A percentile compares a stretch with the other conserved stretches of the same genome.
Evolutionary conservation across 2,329 filamentous ascomycete species (phyloP).

Genomic region (Nemania sp.): DNA sequence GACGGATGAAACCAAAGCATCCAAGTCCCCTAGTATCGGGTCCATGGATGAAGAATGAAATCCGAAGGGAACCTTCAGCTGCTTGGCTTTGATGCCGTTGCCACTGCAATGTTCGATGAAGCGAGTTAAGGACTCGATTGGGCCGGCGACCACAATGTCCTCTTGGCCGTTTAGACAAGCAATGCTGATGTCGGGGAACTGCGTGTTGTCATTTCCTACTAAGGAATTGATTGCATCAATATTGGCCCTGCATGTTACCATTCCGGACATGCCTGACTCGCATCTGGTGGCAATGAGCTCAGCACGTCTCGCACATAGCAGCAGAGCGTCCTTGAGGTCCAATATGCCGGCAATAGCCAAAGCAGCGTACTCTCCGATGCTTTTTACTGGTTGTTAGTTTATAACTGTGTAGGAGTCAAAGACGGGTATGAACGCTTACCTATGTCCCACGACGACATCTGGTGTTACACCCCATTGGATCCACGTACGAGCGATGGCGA

Average conservation of each 20-base stretch:
- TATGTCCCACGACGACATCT: constrained; percentile 33
- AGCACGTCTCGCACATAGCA: constrained; percentile 32
- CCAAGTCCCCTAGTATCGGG: constrained; percentile 31
- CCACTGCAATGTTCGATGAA: constrained; percentile 27
- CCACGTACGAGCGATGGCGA: constrained; percentile 37
- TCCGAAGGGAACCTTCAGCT: constrained; percentile 35
- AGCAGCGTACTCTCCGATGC: constrained; percentile 37
- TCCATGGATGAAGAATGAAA: constrained; percentile 41
- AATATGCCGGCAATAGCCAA: constrained; percentile 29
- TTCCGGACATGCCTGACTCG: constrained; percentile 23
- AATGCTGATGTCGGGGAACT: constrained; percentile 28
- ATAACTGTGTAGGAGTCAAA: neutral
- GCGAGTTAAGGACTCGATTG: constrained; percentile 24
- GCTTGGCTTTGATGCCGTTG: constrained; percentile 33
- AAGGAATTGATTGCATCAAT: constrained; percentile 4
- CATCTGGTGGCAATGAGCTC: constrained; percentile 30
- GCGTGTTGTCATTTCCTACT: constrained; percentile 18
- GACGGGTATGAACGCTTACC: neutral
- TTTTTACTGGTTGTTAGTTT: neutral
- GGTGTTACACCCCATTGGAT: constrained; percentile 33
- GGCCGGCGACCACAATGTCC: constrained; percentile 39
- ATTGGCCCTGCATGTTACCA: constrained; percentile 30
- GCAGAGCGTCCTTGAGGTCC: constrained; percentile 29
- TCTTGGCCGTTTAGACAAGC: constrained; percentile 41
- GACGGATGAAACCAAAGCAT: constrained; percentile 8